Conservation (phyloP, 2,329 filamentous ascomycete genomes). For the Talaromyces albobiverticillius region DNA sequence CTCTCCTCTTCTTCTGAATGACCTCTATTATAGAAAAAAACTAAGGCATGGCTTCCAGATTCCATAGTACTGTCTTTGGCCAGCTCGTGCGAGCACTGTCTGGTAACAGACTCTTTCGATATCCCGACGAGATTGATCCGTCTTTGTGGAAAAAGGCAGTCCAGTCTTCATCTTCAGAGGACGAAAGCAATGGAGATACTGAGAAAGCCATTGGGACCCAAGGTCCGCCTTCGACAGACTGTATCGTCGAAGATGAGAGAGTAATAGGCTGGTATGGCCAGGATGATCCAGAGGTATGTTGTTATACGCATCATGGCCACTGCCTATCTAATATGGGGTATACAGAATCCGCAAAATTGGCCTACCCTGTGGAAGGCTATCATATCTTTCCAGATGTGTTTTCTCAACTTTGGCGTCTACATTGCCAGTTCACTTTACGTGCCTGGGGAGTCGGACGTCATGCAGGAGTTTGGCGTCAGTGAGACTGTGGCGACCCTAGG, state of each 20-base stretch:
- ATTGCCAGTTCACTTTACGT: slow-evolving; percentile 33
- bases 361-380: slow-evolving; percentile 19
- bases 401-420: slow-evolving; percentile 39
- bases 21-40: no score
- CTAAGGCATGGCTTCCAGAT: no score
- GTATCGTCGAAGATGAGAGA: no score
- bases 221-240: no score
- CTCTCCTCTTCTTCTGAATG: no score
- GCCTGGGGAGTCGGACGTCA: slow-evolving; percentile 24
- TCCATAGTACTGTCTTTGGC: slow-evolving; percentile 31
- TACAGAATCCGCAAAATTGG: slow-evolving; percentile 26
- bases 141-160: not conserved
- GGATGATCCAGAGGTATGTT: slow-evolving; percentile 19
- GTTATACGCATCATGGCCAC: no score
- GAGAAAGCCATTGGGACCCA: no score
- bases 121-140: slow-evolving; percentile 38
- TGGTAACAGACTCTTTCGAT: slow-evolving; percentile 41
- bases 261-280: slow-evolving; percentile 33
- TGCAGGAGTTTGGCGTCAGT: slow-evolving; percentile 27
- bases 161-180: no score
- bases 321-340: no score
- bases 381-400: slow-evolving; percentile 23
- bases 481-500: slow-evolving; percentile 49
- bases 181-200: no score
- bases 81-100: slow-evolving; percentile 46